phyloP scores from a whole-genome alignment of 352 stramenopile species.

The Phytophthora sansomeana region DNA sequence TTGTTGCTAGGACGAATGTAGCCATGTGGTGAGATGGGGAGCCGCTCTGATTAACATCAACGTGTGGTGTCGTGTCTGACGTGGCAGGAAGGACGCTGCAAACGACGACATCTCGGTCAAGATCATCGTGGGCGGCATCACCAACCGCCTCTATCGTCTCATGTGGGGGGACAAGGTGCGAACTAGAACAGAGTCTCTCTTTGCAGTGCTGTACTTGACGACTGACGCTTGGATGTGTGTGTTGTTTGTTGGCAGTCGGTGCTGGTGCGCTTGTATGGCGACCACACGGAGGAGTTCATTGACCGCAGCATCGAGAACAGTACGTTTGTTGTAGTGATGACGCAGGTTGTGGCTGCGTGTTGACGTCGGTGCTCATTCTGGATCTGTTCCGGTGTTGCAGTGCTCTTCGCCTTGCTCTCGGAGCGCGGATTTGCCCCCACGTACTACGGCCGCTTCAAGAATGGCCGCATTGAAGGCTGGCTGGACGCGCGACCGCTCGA shows the following conservation, averaged over 20 bases:
- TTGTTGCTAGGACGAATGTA: too few species aligned
- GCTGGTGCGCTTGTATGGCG: constrained; percentile 92
- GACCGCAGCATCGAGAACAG: constrained; percentile 93
- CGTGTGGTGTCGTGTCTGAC: constrained; percentile 7
- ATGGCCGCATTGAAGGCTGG: constrained; percentile 93
- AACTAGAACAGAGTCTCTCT: neutral
- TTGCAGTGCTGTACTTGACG: neutral
- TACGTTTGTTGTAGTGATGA: constrained; percentile 41
- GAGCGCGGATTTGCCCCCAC: constrained; percentile 86
- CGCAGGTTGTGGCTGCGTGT: too few species aligned
- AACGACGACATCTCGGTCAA: constrained; percentile 82
- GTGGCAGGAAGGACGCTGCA: constrained; percentile 51
- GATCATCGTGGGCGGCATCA: constrained; percentile 93
- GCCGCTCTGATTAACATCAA: neutral
- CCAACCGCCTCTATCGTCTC: constrained; percentile 93
- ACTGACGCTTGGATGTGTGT: neutral
- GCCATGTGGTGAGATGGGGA: neutral
- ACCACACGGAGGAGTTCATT: constrained; percentile 95
- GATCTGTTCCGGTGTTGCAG: constrained; percentile 36
- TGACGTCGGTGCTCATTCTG: constrained; percentile 4
- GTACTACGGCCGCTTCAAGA: constrained; percentile 93
- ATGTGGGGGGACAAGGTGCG: constrained; percentile 65
- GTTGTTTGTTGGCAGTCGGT: constrained; percentile 55
- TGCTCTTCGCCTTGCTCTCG: constrained; percentile 87
- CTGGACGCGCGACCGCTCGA: constrained; percentile 84